Conservation (phyloP, 1,139 yeast genomes). For the Debaryomyces coudertii region DNA sequence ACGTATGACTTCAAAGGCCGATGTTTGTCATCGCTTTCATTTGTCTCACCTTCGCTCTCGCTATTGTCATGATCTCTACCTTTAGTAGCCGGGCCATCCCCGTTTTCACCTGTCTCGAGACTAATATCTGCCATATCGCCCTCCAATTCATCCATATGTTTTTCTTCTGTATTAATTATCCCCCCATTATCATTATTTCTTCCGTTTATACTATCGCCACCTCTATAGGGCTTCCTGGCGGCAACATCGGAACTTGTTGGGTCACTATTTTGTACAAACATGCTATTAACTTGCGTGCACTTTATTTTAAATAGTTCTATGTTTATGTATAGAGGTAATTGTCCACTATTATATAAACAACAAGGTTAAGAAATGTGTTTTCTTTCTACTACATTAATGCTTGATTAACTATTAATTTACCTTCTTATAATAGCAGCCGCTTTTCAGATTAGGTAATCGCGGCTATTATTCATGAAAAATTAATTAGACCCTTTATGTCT, state of each 20-base stretch:
- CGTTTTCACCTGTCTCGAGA: not conserved
- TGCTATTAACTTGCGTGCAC: not conserved
- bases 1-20: not conserved
- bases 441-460: not conserved
- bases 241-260: conserved; percentile 6
- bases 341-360: not conserved
- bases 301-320: not conserved
- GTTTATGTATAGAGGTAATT: not conserved
- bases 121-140: not conserved
- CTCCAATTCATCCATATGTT: not conserved
- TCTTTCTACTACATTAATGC: not conserved
- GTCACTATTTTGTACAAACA: conserved; percentile 1
- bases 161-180: not conserved
- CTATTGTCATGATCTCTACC: not conserved
- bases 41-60: not conserved
- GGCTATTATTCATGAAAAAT: conserved; percentile 1
- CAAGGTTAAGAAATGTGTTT: not conserved
- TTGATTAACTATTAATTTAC: not conserved
- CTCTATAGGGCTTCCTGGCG: conserved; percentile 5
- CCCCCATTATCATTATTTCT: not conserved
- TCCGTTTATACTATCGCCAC: conserved; percentile 2
- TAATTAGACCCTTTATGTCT: conserved; percentile 9
- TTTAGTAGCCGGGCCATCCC: not conserved
- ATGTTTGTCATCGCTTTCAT: not conserved
- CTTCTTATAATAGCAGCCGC: conserved; percentile 4